Percentiles rank a stretch among this genome's conserved stretches.
Evolutionary conservation across 805 yeast genomes (phyloP).

Genomic region (Cyberlindnera veronae): DNA sequence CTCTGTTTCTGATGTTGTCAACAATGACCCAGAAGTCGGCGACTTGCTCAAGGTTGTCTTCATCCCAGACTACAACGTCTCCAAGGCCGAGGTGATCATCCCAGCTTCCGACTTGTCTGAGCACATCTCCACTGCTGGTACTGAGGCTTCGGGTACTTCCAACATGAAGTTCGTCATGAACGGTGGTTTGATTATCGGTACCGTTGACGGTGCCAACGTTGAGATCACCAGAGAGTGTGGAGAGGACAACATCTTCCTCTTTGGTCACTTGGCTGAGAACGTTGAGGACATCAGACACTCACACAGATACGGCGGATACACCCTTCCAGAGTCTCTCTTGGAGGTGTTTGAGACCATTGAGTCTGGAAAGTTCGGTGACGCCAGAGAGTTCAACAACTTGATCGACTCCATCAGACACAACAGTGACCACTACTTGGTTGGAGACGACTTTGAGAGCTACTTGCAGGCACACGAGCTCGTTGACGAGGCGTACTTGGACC

Average conservation of each 20-base stretch:
- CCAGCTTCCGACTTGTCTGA: conserved; percentile 91
- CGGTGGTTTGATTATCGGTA: conserved; percentile 92
- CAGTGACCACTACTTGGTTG: conserved; percentile 83
- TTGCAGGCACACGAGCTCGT: conserved; percentile 75
- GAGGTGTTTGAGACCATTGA: conserved; percentile 67
- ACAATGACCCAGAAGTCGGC: conserved; percentile 70
- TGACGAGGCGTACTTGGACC: conserved; percentile 66
- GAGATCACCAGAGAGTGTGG: conserved; percentile 93
- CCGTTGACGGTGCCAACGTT: conserved; percentile 96
- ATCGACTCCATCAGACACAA: conserved; percentile 66
- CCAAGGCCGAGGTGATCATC: conserved; percentile 86
- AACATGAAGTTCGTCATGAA: conserved; percentile 94
- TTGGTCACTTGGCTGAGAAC: conserved; percentile 86
- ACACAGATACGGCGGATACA: conserved; percentile 55
- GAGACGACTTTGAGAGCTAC: conserved; percentile 87
- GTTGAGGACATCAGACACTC: conserved; percentile 81
- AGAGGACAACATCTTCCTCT: conserved; percentile 86
- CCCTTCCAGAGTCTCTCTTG: conserved; percentile 55
- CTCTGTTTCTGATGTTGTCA: conserved; percentile 75
- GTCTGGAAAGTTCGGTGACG: conserved; percentile 67
- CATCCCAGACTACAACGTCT: conserved; percentile 89
- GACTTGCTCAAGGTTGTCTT: conserved; percentile 81
- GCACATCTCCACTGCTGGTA: conserved; percentile 96
- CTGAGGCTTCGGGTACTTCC: conserved; percentile 95
- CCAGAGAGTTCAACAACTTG: conserved; percentile 61